Evolutionary conservation across 257 asterid genomes (phyloP), one percentile per base, ranked within the genome.

Genomic region (Penstemon davidsonii): DNA sequence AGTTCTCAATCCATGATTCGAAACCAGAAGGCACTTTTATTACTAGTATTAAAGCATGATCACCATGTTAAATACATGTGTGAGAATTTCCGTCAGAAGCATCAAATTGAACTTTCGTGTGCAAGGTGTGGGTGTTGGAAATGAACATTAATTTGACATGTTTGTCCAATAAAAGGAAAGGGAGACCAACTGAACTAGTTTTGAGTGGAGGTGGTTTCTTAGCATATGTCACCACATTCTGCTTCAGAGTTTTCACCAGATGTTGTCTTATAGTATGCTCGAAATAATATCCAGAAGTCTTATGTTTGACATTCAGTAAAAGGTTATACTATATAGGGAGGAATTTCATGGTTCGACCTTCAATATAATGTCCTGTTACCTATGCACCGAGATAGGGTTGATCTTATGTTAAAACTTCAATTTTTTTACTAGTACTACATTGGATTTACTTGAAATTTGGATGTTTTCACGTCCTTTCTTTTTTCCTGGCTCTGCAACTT

Each of bases 401-500:
- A 50, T 55, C 39, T 6, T 19, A 8, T 52, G 49, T 58, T 49
- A 11, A 13, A 59, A 13, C 19, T 39, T 39, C 12, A 47, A 59
- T 50, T 38, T 15, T 6, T 38, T 37, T 8, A 39, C 39, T 49
- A 8, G 60, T 25, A 10, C 3, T 10, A 18, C 40, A 18, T 33
- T 18, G 46, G 40, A 12, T 4, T 55, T 13, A 8, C 13, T 58
- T n/a, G 43, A 50, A 50, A 12, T 56, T 50, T 41, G 55, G 52
- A 8, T 40, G 15, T 49, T 40, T 52, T 62, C 52, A 2, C 2
- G 33, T 25, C 33, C 59, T 62, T 52, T 25, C 8, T 41, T 19
- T 55, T 66, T 44, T 19, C 4, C 51, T 8, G 46, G 12, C 42
- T 8, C 54, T 67, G 74, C 70, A 55, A 53, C 65, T 60, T 47